phyloP scores from a whole-genome alignment of 148 eudicot genomes.

The Polygonum maritimum region DNA sequence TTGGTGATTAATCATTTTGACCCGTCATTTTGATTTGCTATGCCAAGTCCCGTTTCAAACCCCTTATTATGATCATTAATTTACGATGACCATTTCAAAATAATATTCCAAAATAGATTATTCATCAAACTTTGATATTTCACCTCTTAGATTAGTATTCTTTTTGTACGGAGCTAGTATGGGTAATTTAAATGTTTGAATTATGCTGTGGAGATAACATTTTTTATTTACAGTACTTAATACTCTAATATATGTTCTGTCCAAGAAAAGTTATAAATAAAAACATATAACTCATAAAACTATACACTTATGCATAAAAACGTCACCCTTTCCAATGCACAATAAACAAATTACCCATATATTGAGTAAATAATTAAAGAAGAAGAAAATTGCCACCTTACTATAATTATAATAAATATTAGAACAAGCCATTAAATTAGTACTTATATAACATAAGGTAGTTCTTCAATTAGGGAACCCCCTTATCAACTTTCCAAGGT shows the following conservation, averaged over 20 bases:
- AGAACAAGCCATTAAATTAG: neutral
- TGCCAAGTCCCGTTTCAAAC: neutral
- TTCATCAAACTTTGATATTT: neutral
- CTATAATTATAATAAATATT: too few species aligned
- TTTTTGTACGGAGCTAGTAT: neutral
- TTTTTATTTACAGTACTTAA: too few species aligned
- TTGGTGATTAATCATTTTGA: neutral
- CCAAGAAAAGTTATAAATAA: too few species aligned
- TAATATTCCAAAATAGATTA: neutral
- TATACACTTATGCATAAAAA: neutral
- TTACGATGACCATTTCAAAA: neutral
- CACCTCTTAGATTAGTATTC: too few species aligned
- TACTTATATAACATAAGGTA: neutral
- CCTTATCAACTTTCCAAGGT: neutral
- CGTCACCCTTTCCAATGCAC: neutral
- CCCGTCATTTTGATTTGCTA: neutral
- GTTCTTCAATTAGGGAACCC: neutral
- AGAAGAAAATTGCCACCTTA: neutral
- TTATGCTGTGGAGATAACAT: too few species aligned
- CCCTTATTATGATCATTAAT: neutral
- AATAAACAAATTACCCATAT: neutral
- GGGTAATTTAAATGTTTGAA: too few species aligned
- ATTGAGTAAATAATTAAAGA: neutral
- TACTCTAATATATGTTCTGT: too few species aligned
- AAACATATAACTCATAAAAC: neutral